Percentiles rank a stretch among this genome's conserved stretches.
These are phyloP conservation scores for Penicillium occitanis DNA, from an alignment of 2,329 filamentous ascomycete genomes.

Conservation along the genomic window DNA sequence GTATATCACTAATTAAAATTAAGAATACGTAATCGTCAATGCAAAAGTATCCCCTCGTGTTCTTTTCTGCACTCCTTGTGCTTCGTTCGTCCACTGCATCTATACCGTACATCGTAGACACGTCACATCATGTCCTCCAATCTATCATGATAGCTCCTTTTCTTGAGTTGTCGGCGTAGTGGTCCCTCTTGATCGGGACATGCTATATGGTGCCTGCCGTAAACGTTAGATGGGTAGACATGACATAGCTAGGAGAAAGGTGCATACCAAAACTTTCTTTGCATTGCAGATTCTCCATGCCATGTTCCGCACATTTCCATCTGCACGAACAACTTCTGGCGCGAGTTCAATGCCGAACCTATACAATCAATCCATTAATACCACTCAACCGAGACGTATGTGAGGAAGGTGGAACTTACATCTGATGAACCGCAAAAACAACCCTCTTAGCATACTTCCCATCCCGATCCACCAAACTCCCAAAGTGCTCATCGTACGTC, in stretches of 20 bases:
- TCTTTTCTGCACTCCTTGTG: neutral
- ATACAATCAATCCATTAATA: slow-evolving; percentile 23
- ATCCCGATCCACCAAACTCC: slow-evolving; percentile 78
- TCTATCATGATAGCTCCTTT: slow-evolving; percentile 6
- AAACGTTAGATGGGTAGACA: neutral
- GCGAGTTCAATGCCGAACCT: slow-evolving; percentile 92
- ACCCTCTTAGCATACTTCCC: slow-evolving; percentile 86
- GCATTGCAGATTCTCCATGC: slow-evolving; percentile 95
- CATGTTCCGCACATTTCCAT: slow-evolving; percentile 85
- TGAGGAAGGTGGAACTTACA: slow-evolving; percentile 55
- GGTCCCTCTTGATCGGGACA: slow-evolving; percentile 64
- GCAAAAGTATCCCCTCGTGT: neutral
- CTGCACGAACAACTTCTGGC: slow-evolving; percentile 84
- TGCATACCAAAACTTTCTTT: slow-evolving; percentile 74
- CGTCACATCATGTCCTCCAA: neutral
- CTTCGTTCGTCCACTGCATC: neutral
- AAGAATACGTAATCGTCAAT: slow-evolving; percentile 9
- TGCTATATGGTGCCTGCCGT: slow-evolving; percentile 66
- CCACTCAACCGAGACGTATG: neutral
- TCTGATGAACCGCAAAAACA: slow-evolving; percentile 90
- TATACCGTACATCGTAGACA: slow-evolving; percentile 5
- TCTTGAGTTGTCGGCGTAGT: slow-evolving; percentile 54
- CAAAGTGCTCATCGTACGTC: slow-evolving; percentile 77
- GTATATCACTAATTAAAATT: neutral
- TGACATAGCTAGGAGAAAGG: neutral